phyloP scores from a whole-genome alignment of 352 stramenopile species.

The Pythium insidiosum region DNA sequence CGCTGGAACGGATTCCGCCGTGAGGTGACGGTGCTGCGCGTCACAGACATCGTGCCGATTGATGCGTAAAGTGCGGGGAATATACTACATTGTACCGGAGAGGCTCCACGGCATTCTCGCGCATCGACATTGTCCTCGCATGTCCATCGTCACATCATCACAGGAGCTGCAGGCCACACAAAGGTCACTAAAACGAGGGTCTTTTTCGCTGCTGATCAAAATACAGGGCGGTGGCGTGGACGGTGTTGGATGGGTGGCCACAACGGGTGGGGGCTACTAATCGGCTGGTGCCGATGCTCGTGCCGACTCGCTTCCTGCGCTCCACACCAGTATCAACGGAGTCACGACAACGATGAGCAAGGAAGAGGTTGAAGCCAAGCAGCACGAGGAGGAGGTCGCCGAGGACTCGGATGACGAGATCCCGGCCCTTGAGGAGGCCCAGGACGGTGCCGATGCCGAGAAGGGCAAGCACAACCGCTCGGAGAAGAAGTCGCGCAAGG shows the following conservation, averaged over 20 bases:
- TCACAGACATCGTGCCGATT: constrained; percentile 67
- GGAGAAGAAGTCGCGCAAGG: constrained; percentile 99
- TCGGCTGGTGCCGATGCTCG: too few species aligned
- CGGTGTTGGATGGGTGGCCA: too few species aligned
- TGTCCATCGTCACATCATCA: too few species aligned
- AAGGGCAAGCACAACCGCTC: constrained; percentile 92
- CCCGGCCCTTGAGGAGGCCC: constrained; percentile 64
- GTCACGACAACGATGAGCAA: constrained; percentile 18
- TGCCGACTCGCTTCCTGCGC: too few species aligned
- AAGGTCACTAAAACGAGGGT: too few species aligned
- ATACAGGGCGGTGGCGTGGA: too few species aligned
- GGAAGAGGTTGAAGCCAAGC: constrained; percentile 32
- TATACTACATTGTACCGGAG: not conserved
- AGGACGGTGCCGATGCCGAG: constrained; percentile 55
- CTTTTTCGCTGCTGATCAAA: too few species aligned
- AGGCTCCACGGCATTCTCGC: too few species aligned
- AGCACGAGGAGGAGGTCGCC: constrained; percentile 46
- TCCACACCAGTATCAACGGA: constrained; percentile 13
- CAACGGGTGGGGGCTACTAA: too few species aligned
- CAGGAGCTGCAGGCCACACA: too few species aligned
- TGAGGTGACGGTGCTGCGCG: constrained; percentile 77
- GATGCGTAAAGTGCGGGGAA: constrained; percentile 23
- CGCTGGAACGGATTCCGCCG: constrained; percentile 85
- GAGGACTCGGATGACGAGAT: constrained; percentile 80
- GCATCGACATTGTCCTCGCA: too few species aligned